Base-by-base conservation (phyloP, 2,329 filamentous ascomycete species). In the Fusarium pilosicola region DNA sequence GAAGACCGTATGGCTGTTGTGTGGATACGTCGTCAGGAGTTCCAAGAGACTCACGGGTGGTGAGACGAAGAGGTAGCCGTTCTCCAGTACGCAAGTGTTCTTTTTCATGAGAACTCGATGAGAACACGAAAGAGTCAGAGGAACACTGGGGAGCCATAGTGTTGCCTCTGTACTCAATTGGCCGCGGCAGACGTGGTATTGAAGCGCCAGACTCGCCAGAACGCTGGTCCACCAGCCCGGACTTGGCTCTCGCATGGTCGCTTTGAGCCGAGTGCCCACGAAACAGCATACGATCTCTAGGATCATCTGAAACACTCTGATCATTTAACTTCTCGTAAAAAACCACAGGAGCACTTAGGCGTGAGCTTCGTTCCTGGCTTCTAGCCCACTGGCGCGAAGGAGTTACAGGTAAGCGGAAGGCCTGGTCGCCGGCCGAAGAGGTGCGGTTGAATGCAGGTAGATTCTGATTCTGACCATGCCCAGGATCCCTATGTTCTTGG, bases 401-500 rank as follows among this genome's bases (percentile, higher is more conserved):
- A 48, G 9, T 6, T n/a, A 2, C 7, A n/a, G 45, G 4, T n/a
- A 5, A 9, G 5, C 0, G 22, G 17, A 18, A 51, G 8, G 30
- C 11, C 11, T 32, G 46, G 0, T 5, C 15, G 9, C 15, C 11
- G 8, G 15, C 6, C 4, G 28, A 32, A 5, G 28, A 15, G 11
- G 0, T 3, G 22, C 12, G 22, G 11, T 51, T 24, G 28, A 7
- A 8, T 10, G 12, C 15, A 32, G 8, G 22, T 17, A 12, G 28
- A 14, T 13, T 24, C 12, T 18, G 48, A 20, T 34, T 17, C 17
- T 10, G 6, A 15, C 48, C 30, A 24, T 3, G 30, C 30, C 17
- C 3, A 7, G 6, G 5, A 4, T 4, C 5, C 8, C 4, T 34
- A 18, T 24, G 30, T 5, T 51, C n/a, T 0, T 34, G n/a, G 17